Percentiles rank a stretch among this genome's conserved stretches.
Conservation (phyloP, 1,139 yeast genomes). For the Pneumocystis jirovecii region DNA sequence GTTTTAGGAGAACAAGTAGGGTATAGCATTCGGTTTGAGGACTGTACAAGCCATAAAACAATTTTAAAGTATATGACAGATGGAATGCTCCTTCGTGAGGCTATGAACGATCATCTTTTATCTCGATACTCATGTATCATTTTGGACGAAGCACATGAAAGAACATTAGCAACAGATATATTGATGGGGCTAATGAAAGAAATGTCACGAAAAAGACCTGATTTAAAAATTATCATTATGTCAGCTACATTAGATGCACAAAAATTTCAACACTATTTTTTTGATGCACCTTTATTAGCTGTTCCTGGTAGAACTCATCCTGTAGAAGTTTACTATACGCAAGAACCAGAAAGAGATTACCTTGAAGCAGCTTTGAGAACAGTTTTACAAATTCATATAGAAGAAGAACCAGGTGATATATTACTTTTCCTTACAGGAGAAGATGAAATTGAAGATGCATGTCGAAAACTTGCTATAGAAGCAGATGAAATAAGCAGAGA, state of each 20-base stretch:
- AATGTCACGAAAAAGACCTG: slow-evolving; percentile 64
- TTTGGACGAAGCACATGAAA: slow-evolving; percentile 95
- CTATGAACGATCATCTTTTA: slow-evolving; percentile 87
- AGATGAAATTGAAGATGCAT: slow-evolving; percentile 96
- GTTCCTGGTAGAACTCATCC: slow-evolving; percentile 98
- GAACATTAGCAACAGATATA: slow-evolving; percentile 92
- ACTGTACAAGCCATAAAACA: slow-evolving; percentile 65
- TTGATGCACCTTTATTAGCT: slow-evolving; percentile 82
- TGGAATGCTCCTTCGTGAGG: slow-evolving; percentile 95
- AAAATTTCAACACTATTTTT: slow-evolving; percentile 79
- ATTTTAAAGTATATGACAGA: slow-evolving; percentile 93
- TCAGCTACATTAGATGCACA: slow-evolving; percentile 97
- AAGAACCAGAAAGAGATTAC: slow-evolving; percentile 89
- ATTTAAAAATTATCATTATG: slow-evolving; percentile 84
- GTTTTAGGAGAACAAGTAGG: slow-evolving; percentile 85
- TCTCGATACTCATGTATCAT: slow-evolving; percentile 74
- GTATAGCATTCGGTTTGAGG: slow-evolving; percentile 83
- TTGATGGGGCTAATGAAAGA: slow-evolving; percentile 88
- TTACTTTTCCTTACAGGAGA: slow-evolving; percentile 87
- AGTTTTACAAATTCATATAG: slow-evolving; percentile 88
- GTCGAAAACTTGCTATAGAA: slow-evolving; percentile 72
- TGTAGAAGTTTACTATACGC: slow-evolving; percentile 91
- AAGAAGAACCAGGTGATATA: slow-evolving; percentile 89
- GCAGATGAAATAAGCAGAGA: slow-evolving; percentile 80
- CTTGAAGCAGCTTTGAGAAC: slow-evolving; percentile 89